Evolutionary conservation across 371 early-diverging fungal species (phyloP).

Genomic region (Paraphysoderma sedebokerense): DNA sequence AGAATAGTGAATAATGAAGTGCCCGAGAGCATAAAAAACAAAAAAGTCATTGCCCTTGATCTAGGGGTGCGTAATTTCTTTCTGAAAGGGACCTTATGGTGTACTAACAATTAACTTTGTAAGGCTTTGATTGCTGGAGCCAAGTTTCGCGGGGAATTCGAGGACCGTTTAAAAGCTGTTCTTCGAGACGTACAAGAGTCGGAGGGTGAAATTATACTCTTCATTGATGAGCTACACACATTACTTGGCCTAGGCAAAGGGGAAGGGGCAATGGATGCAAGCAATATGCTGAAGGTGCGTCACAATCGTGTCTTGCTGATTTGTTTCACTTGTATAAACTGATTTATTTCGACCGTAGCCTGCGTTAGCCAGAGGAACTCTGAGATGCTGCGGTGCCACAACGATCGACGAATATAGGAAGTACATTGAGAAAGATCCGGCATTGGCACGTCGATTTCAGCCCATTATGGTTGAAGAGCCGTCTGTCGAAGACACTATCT

Average conservation of each 20-base stretch:
- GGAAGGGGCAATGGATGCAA: slow-evolving; percentile 57
- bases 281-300: slow-evolving; percentile 58
- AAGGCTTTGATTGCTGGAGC: slow-evolving; percentile 62
- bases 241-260: slow-evolving; percentile 61
- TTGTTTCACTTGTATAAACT: not conserved
- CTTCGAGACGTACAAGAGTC: slow-evolving; percentile 50
- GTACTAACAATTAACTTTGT: not conserved
- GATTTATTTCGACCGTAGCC: slow-evolving; percentile 22
- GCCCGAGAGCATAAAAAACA: slow-evolving; percentile 52
- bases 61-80: slow-evolving; percentile 26
- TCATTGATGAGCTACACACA: slow-evolving; percentile 76
- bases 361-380: slow-evolving; percentile 55
- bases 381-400: slow-evolving; percentile 77
- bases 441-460: slow-evolving; percentile 74
- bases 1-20: slow-evolving; percentile 64
- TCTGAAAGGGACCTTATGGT: slow-evolving; percentile 1
- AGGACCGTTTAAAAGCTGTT: slow-evolving; percentile 60
- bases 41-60: slow-evolving; percentile 58
- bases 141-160: slow-evolving; percentile 69
- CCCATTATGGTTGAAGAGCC: slow-evolving; percentile 68
- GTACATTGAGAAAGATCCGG: slow-evolving; percentile 70
- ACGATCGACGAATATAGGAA: slow-evolving; percentile 73
- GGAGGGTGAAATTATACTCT: slow-evolving; percentile 56
- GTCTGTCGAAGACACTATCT: slow-evolving; percentile 61
- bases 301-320: too few relatives aligned